A percentile compares a stretch with the other conserved stretches of the same genome.
phyloP scores from a whole-genome alignment of 495 filamentous ascomycete genomes.

The Aspergillus olivimuriae region DNA sequence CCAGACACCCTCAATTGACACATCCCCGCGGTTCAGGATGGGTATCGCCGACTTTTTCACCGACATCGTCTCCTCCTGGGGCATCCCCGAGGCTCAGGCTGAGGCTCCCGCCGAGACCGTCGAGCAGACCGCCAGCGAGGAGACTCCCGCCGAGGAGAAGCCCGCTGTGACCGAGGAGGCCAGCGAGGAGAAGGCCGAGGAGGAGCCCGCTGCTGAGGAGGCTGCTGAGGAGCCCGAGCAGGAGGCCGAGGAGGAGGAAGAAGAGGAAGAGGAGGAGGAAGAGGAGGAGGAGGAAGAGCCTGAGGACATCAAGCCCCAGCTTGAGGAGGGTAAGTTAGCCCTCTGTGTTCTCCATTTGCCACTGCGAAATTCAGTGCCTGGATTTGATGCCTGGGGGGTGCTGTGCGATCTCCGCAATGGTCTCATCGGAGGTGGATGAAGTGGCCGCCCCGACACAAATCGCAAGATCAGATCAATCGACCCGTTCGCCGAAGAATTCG shows the following conservation, averaged over 20 bases:
- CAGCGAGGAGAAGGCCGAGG: constrained; percentile 33
- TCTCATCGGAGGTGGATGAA: no score
- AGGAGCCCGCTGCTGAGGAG: constrained; percentile 41
- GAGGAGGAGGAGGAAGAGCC: constrained; percentile 90
- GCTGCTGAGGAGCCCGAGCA: constrained; percentile 42
- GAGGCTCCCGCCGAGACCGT: constrained; percentile 50
- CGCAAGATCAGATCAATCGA: not conserved
- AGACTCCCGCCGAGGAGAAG: constrained; percentile 46
- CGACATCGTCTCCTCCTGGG: constrained; percentile 52
- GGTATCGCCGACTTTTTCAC: constrained; percentile 59
- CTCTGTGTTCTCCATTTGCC: no score
- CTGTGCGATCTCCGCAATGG: not conserved
- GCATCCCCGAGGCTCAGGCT: constrained; percentile 53
- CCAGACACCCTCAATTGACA: constrained; percentile 36
- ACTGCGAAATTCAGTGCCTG: no score
- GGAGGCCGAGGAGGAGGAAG: constrained; percentile 39
- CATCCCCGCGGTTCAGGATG: constrained; percentile 43
- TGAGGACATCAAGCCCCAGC: constrained; percentile 76
- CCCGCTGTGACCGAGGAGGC: constrained; percentile 34
- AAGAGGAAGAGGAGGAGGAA: constrained; percentile 62
- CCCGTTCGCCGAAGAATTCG: no score
- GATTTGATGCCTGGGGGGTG: no score
- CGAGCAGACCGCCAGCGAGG: constrained; percentile 46
- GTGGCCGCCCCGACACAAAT: not conserved
- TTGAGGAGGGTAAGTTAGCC: constrained; percentile 92